Evolutionary conservation across 495 filamentous ascomycete genomes (phyloP), one percentile per base, ranked within the genome.

Genomic region (Chlorociboria aeruginascens): DNA sequence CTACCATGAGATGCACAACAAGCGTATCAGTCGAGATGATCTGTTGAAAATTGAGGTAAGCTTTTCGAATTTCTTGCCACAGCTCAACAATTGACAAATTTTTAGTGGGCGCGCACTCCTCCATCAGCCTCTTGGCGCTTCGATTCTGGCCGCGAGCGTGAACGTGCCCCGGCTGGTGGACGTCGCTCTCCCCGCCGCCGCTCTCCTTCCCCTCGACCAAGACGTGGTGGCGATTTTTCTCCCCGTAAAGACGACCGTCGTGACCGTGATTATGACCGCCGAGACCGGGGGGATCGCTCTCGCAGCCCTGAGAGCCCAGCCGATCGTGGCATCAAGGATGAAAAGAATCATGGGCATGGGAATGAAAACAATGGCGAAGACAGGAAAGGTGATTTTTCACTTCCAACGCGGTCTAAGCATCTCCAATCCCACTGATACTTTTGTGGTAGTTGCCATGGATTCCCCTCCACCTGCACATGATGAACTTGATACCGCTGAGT

Each of bases 1-100:
- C 31, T 99, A 99, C 63, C 88, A 97, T 66, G 92, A 99, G 67
- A 97, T 99, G 93, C 92, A 99, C 66, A 96, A 96, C 71, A 95
- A 94, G 78, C 86, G 92, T 45, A 89, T 99, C 57, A 89, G 89
- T 37, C 84, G 89, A 45, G 92, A 99, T 64, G 92, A 99, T 56
- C 65, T 95, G 40, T 63, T 99, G 71, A 99, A 99, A 69, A 97
- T 99, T 56, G 92, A 99, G 76, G 92, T 95, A 70, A 58, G 75
- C 14, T 11, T 2, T 13, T 40, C 12, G 3, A 12, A 13, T 20
- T 40, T 20, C 16, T 7, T n/a, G 16, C 14, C 1, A 43, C 11
- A 29, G 10, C 9, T 28, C 10, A 28, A 30, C 28, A 11, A 29
- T 44, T 31, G n/a, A 32, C 29, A 33, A 16, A 2, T 12, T 9